phyloP scores from a whole-genome alignment of 2,329 filamentous ascomycete genomes.

The Scytalidium lignicola region DNA sequence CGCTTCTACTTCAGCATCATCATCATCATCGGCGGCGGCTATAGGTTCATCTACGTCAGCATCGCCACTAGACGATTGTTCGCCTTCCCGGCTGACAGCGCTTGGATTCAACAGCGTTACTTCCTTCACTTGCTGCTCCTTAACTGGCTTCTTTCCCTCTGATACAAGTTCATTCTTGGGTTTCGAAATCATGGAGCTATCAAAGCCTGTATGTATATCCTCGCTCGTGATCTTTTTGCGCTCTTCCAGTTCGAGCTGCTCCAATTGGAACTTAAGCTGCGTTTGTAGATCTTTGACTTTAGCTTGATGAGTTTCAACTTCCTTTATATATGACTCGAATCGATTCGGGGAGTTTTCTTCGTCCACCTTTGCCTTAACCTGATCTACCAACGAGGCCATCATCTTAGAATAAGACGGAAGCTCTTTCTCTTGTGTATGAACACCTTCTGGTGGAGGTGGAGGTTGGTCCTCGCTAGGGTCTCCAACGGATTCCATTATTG shows the following conservation, averaged over 20 bases:
- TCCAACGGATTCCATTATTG: slow-evolving; percentile 76
- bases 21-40: slow-evolving; percentile 48
- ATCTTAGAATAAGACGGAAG: slow-evolving; percentile 84
- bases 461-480: slow-evolving; percentile 70
- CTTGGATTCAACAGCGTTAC: slow-evolving; percentile 75
- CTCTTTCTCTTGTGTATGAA: slow-evolving; percentile 66
- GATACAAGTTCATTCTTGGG: slow-evolving; percentile 24
- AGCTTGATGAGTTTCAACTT: slow-evolving; percentile 68
- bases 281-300: slow-evolving; percentile 77
- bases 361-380: slow-evolving; percentile 73
- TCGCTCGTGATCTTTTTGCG: slow-evolving; percentile 91
- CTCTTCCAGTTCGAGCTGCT: slow-evolving; percentile 79
- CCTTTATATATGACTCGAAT: slow-evolving; percentile 71
- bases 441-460: slow-evolving; percentile 68
- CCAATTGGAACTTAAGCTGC: slow-evolving; percentile 69
- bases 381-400: slow-evolving; percentile 94
- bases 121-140: slow-evolving; percentile 42
- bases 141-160: slow-evolving; percentile 28
- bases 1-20: slow-evolving; percentile 70
- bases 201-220: slow-evolving; percentile 80
- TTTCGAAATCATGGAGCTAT: slow-evolving; percentile 77
- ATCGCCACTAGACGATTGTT: slow-evolving; percentile 52
- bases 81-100: slow-evolving; percentile 37
- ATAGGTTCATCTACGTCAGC: slow-evolving; percentile 54
- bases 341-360: slow-evolving; percentile 66